Evolutionary conservation across 805 yeast species (phyloP), one percentile per base, ranked within the genome.

Genomic region (Lipomyces chichibuensis): DNA sequence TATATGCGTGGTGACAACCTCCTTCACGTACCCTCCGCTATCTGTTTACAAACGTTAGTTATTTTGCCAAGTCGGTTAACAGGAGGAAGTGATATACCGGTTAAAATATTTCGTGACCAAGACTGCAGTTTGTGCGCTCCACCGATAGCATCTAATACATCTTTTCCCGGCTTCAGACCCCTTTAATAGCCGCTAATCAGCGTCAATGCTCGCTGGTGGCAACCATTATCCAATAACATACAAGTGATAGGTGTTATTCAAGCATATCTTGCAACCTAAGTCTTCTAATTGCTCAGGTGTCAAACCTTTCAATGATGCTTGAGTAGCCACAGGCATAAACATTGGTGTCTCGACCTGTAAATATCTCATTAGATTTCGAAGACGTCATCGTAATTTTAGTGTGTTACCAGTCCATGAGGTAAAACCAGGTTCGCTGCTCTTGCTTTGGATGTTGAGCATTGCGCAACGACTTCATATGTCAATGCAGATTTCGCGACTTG

Each of bases 281-380:
- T 74, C 74, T 14, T 75, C 75, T 43, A 81, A 76, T 72, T 81
- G 84, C 61, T 80, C 79, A 8, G 80, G 78, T 2, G 83, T 81
- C 53, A 81, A 72, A 11, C 84, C 84, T 69, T 81, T 81, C 49
- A 81, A 74, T 5, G 83, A 77, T 5, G 84, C 84, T 74, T 81
- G 84, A 27, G 83, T 80, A 57, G 83, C 83, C 2, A 81, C 84
- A 0, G 84, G 84, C 83, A 81, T 81, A 71, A 81, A 81, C 75
- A 81, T 82, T 2, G 84, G 84, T 2, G 84, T 79, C 54, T 78
- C 75, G 8, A 81, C 80, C 71, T 73, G 61, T 14, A 49, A 33
- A 5, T 39, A 11, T 46, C 20, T 39, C 52, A 52, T 23, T n/a
- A 54, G n/a, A 25, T 11, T 14, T 63, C 32, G 35, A 35, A 32